A percentile compares a stretch with the other conserved stretches of the same genome.
Conservation (phyloP, 306 rosid species). For the Fagus sylvatica region DNA sequence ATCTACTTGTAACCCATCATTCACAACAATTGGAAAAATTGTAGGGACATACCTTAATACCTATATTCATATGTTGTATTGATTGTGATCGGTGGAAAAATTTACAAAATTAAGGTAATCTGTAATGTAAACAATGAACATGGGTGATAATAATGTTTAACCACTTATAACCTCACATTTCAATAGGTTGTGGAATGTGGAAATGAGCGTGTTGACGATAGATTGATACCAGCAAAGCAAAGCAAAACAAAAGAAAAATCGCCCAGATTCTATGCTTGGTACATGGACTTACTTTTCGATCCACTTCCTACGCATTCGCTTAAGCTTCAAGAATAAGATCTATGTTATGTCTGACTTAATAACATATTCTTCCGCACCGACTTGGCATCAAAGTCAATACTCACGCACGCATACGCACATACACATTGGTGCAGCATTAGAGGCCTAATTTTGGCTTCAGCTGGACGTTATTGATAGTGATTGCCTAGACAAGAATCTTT, state of each 20-base stretch:
- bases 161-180: too few relatives aligned
- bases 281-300: not conserved
- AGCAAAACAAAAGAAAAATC: not conserved
- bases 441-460: not conserved
- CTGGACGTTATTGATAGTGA: not conserved
- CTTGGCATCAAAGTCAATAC: constrained; percentile 9
- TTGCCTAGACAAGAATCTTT: not conserved
- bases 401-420: not conserved
- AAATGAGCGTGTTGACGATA: too few relatives aligned
- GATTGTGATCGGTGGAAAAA: too few relatives aligned
- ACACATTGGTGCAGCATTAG: not conserved
- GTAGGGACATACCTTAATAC: too few relatives aligned
- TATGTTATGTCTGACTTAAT: not conserved
- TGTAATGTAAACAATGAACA: too few relatives aligned
- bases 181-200: too few relatives aligned
- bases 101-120: too few relatives aligned
- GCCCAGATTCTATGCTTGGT: not conserved
- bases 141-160: too few relatives aligned
- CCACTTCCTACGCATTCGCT: constrained; percentile 16
- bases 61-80: too few relatives aligned
- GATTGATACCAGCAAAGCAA: too few relatives aligned
- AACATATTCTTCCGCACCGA: not conserved
- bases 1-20: not conserved
- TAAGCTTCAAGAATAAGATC: not conserved
- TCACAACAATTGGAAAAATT: not conserved